Evolutionary conservation across 192 early-diverging fungal species (phyloP), one percentile per base, ranked within the genome.

Genomic region (Umbelopsis isabellina): DNA sequence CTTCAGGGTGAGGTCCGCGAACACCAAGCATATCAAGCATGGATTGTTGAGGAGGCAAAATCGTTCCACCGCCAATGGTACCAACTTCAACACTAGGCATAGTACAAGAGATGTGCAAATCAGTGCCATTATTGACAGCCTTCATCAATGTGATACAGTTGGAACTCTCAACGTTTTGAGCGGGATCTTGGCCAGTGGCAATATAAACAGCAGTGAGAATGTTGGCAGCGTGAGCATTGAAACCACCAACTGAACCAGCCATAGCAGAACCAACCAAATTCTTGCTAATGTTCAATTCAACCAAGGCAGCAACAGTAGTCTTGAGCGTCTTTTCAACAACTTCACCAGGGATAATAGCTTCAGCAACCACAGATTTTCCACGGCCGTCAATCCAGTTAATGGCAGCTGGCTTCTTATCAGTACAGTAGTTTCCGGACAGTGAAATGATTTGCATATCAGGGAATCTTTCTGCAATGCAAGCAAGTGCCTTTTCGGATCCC

Each of bases 311-410:
- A 0, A 96, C 93, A 0, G 92, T 90, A 1, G 96, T 96, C 84
- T 97, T 97, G 49, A 97, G 83, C 7, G 95, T 93, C 48, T 84
- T 85, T 68, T 86, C 80, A 18, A 97, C 95, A 22, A 93, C 80
- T 21, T 83, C 80, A 49, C 91, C 91, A 6, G 94, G 90, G 51
- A 97, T 92, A 1, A 94, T 79, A 5, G 93, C 91, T 74, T 95
- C 94, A 22, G 93, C 83, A 1, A 94, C 93, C 1, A 95, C 91
- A 12, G 94, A 95, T 71, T 97, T 97, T 52, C 95, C 95, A 69
- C 95, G 94, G 15, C 95, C 95, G 64, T 96, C 95, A 75, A 97
- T 94, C 95, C 95, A 97, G 87, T 96, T 97, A 75, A 97, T 94
- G 20, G 95, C 94, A 1, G 94, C 94, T 16, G 95, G 93, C 80